Evolutionary conservation across 177 flowering plant genomes (phyloP).

Genomic region (Tripterygium wilfordii): DNA sequence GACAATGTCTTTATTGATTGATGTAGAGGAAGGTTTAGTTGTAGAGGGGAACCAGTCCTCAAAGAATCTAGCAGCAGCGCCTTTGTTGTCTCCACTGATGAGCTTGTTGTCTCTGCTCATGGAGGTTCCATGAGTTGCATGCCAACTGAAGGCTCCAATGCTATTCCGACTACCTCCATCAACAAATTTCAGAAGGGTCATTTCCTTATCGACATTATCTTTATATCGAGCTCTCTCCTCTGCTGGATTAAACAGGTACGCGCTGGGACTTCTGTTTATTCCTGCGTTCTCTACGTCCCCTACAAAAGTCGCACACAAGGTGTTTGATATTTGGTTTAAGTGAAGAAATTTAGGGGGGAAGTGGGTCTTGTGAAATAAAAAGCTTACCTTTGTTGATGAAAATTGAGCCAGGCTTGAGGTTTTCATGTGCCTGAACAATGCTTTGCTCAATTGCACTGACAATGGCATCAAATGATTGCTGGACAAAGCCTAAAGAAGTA

Average conservation of each 20-base stretch:
- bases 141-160: slow-evolving; percentile 61
- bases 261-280: slow-evolving; percentile 68
- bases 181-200: slow-evolving; percentile 62
- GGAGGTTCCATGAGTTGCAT: slow-evolving; percentile 67
- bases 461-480: slow-evolving; percentile 59
- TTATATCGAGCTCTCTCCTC: slow-evolving; percentile 48
- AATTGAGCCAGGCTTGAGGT: slow-evolving; percentile 50
- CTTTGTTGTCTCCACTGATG: slow-evolving; percentile 76
- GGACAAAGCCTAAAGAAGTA: slow-evolving; percentile 50
- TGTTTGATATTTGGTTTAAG: no score
- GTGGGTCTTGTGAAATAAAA: no score
- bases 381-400: slow-evolving; percentile 42
- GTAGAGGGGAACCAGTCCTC: slow-evolving; percentile 50
- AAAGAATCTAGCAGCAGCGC: slow-evolving; percentile 62
- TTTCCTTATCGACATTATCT: slow-evolving; percentile 40
- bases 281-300: slow-evolving; percentile 59
- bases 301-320: slow-evolving; percentile 9
- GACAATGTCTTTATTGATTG: slow-evolving; percentile 4
- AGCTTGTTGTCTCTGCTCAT: slow-evolving; percentile 54
- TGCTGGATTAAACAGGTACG: slow-evolving; percentile 47
- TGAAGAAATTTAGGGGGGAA: no score
- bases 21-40: slow-evolving; percentile 4
- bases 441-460: slow-evolving; percentile 46
- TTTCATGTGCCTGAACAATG: slow-evolving; percentile 52
- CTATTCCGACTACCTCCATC: slow-evolving; percentile 29